phyloP scores from a whole-genome alignment of 2,329 filamentous ascomycete genomes.

The Hysterium pulicare region DNA sequence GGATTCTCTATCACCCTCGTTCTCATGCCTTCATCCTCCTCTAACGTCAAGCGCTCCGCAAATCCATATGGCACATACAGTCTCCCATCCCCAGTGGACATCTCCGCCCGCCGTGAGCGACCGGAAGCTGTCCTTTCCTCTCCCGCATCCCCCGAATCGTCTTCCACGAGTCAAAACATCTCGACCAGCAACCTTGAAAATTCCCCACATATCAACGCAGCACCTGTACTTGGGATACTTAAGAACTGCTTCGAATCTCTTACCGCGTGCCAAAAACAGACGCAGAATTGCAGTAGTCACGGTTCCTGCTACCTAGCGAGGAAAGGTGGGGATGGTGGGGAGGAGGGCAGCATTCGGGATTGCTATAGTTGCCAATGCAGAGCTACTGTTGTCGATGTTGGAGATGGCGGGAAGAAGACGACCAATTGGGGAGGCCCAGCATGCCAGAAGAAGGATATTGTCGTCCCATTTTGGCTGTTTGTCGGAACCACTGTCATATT shows the following conservation, averaged over 20 bases:
- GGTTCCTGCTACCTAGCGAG: slow-evolving; percentile 72
- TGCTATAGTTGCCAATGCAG: slow-evolving; percentile 82
- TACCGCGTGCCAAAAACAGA: slow-evolving; percentile 65
- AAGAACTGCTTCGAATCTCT: slow-evolving; percentile 72
- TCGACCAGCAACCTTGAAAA: slow-evolving; percentile 21
- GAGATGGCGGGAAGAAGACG: slow-evolving; percentile 54
- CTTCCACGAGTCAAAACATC: slow-evolving; percentile 15
- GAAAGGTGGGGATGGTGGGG: slow-evolving; percentile 27
- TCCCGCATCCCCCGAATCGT: slow-evolving; percentile 15
- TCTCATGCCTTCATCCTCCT: slow-evolving; percentile 31
- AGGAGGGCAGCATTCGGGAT: slow-evolving; percentile 42
- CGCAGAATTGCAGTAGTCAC: slow-evolving; percentile 77
- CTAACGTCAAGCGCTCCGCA: slow-evolving; percentile 28
- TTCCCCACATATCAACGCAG: slow-evolving; percentile 20
- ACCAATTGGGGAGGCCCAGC: slow-evolving; percentile 78
- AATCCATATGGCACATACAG: slow-evolving; percentile 36
- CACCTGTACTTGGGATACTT: slow-evolving; percentile 51
- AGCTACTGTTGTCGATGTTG: slow-evolving; percentile 51
- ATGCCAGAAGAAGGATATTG: slow-evolving; percentile 90
- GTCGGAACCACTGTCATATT: slow-evolving; percentile 69
- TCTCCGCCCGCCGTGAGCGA: slow-evolving; percentile 26
- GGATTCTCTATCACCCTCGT: slow-evolving; percentile 35
- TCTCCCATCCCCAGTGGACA: slow-evolving; percentile 14
- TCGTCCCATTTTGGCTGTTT: slow-evolving; percentile 84
- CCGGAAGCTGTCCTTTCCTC: slow-evolving; percentile 30